Evolutionary conservation across 2,329 filamentous ascomycete species (phyloP).

Genomic region (Alternaria brassicicola): DNA sequence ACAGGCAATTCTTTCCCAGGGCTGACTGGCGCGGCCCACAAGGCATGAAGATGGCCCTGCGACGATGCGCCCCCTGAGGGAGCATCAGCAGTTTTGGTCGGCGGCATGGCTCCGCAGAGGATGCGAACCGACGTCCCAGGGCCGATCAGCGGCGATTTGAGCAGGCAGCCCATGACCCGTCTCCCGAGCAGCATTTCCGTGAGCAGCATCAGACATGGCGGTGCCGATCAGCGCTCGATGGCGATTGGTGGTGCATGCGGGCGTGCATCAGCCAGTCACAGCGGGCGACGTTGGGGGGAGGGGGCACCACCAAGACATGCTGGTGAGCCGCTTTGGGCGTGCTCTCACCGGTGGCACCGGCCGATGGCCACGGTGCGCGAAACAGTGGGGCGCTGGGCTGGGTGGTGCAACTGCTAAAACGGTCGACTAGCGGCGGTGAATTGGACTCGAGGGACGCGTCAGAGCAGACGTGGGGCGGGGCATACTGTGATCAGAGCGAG

Average conservation of each 20-base stretch:
- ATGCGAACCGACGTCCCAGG: slow-evolving; percentile 20
- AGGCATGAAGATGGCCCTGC: slow-evolving; percentile 22
- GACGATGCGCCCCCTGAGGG: slow-evolving; percentile 20
- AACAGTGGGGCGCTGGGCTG: slow-evolving; percentile 30
- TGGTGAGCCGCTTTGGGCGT: slow-evolving; percentile 40
- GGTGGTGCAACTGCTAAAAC: slow-evolving; percentile 44
- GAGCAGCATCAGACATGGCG: slow-evolving; percentile 20
- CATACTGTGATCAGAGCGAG: slow-evolving; percentile 27
- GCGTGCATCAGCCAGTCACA: slow-evolving; percentile 30
- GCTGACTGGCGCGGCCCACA: slow-evolving; percentile 7
- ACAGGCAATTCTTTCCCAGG: slow-evolving; percentile 17
- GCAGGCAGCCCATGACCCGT: slow-evolving; percentile 27
- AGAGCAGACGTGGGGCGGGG: slow-evolving; percentile 22
- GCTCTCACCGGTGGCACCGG: slow-evolving; percentile 23
- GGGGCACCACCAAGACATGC: slow-evolving; percentile 15
- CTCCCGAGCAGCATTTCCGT: slow-evolving; percentile 38
- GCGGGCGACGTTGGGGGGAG: slow-evolving; percentile 30
- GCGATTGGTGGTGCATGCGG: slow-evolving; percentile 24
- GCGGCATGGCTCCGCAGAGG: slow-evolving; percentile 33
- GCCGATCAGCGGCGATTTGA: slow-evolving; percentile 33
- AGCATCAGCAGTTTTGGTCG: slow-evolving; percentile 15
- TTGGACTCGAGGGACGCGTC: slow-evolving; percentile 39
- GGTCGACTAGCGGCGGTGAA: slow-evolving; percentile 41
- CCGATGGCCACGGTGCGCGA: slow-evolving; percentile 25
- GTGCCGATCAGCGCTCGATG: slow-evolving; percentile 34